Evolutionary conservation across 2,329 filamentous ascomycete genomes (phyloP), one percentile per base, ranked within the genome.

Genomic region (Aspergillus luchuensis): DNA sequence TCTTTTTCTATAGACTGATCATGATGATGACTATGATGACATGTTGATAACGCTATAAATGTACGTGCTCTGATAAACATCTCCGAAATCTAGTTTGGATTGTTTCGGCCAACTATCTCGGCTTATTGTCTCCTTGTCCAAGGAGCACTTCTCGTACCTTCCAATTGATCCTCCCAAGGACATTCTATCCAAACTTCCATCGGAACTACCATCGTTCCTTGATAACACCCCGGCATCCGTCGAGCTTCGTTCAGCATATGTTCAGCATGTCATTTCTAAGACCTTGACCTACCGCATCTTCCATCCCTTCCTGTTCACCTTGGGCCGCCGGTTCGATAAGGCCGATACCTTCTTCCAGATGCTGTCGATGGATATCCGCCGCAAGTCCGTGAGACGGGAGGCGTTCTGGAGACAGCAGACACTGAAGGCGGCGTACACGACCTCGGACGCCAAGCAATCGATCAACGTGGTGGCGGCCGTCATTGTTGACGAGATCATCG

Each of bases 391-490:
- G 19, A 78, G 82, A 8, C 82, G 82, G 59, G 84, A 86, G 68
- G 82, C 84, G 4, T 82, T 85, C 60, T 86, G 84, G 84, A 77
- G 84, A 56, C 82, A 85, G 59, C 83, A 85, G 64, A 85, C 84
- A 2, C 78, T 86, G 13, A 82, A 83, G 62, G 83, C 84, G 17
- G 81, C 83, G 8, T 86, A 85, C 70, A 85, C 82, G 5, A 81
- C 82, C 38, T 82, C 80, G 2, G 82, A 82, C 59, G 84, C 83
- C 1, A 86, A 85, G 63, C 79, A 83, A 65, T 80, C 81, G 17
- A 84, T 85, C 67, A 84, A 84, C 60, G 80, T 82, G 10, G 82
- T 81, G 17, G 84, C 84, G 0, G 80, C 81, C 5, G 80, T 81
- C 17, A 83, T 85, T 28, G 82, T 85, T 8, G 82, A 85, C 53